Conservation (phyloP, 257 asterid genomes). For the Dorcoceras hygrometricum region DNA sequence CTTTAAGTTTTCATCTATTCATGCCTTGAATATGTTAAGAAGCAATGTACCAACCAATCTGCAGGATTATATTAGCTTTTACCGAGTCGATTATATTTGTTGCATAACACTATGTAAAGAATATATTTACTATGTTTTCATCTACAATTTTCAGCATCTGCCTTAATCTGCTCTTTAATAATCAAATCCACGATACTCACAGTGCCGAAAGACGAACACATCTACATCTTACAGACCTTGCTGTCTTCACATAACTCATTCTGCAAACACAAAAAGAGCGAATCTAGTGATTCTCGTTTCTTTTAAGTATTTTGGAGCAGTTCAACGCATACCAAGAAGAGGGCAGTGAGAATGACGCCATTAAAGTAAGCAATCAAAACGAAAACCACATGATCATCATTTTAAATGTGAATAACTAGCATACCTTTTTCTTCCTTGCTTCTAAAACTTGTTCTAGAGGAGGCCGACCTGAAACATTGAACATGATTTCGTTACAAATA, state of each 20-base stretch:
- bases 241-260: slow-evolving; percentile 51
- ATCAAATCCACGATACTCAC: neutral
- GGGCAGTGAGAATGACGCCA: neutral
- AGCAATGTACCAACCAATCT: neutral
- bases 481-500: slow-evolving; percentile 1
- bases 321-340: neutral
- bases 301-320: neutral
- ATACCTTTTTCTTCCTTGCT: slow-evolving; percentile 71
- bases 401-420: slow-evolving; percentile 15
- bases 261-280: slow-evolving; percentile 29
- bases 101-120: neutral
- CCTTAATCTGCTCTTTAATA: neutral
- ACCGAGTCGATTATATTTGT: neutral
- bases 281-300: neutral
- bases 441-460: slow-evolving; percentile 76
- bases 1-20: no score
- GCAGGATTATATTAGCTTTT: neutral
- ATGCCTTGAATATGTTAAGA: no score
- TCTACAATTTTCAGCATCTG: neutral
- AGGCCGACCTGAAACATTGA: slow-evolving; percentile 62
- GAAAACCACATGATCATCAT: neutral
- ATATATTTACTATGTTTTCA: neutral
- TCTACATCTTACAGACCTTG: slow-evolving; percentile 65
- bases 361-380: neutral
- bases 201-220: neutral